Base-by-base conservation (phyloP, 2,329 filamentous ascomycete genomes). In the Dactylellina parvicollis region DNA sequence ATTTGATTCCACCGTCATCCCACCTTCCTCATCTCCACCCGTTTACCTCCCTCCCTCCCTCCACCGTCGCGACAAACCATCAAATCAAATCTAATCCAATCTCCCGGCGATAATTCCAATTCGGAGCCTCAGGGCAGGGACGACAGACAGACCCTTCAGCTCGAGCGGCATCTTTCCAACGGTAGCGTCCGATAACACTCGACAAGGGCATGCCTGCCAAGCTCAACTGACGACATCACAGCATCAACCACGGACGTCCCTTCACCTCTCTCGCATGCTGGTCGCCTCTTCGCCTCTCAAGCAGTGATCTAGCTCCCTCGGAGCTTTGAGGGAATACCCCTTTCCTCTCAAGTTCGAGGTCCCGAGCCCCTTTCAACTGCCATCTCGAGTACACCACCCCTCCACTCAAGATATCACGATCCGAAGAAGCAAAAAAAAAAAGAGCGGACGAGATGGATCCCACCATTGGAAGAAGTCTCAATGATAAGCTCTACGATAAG, bases 401-500 rank as follows among this genome's bases (percentile, higher is more conserved):
- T 32, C 22, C 28, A 56, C 28, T 34, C 28, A 61, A 49, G 44
- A 38, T 42, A 50, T 52, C 42, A 24, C 46, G 60, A 61, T 44
- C 60, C 46, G 32, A 34, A 36, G 38, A 59, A 57, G 34, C 47
- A 60, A 20, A 52, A 36, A n/a, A 50, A 50, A 18, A 54, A 20
- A 12, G 16, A 38, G 49, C 38, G 49, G 69, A 34, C 46, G 50
- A 55, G 57, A 97, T 98, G 93, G 94, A 98, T 84, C 85, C 87
- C 79, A 89, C 89, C 80, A 92, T 97, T 80, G 92, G 96, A 82
- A 91, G 94, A 78, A 87, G 93, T 77, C 85, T 99, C 80, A 96
- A 96, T 80, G 95, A 99, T 83, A 99, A 97, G 87, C 89, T 98
- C 80, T 99, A 99, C 81, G 95, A 99, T 80, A 96, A 96, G 85